Percentiles rank a stretch among this genome's conserved stretches.
Evolutionary conservation across 495 filamentous ascomycete species (phyloP).

Genomic region (Penicillium mononematosum): DNA sequence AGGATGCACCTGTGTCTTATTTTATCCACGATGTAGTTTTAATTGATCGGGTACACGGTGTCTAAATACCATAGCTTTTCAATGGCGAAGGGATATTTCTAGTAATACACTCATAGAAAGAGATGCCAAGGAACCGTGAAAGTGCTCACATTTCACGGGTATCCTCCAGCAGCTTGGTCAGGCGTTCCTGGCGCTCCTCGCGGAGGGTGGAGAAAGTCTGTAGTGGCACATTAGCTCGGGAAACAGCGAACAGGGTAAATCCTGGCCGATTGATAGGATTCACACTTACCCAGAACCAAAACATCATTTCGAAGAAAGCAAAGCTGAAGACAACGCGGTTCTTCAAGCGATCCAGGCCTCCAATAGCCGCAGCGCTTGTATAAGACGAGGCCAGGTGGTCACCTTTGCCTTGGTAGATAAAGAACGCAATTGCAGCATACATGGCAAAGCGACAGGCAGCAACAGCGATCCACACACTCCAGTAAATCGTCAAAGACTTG

Average conservation of each 20-base stretch:
- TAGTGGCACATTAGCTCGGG: conserved; percentile 52
- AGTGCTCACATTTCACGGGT: conserved; percentile 24
- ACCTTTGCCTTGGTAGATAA: conserved; percentile 62
- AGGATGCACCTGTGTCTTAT: conserved; percentile 3
- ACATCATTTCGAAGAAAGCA: conserved; percentile 77
- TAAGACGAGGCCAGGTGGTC: conserved; percentile 33
- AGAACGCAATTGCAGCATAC: conserved; percentile 64
- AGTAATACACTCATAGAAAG: conserved; percentile 17
- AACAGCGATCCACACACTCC: conserved; percentile 76
- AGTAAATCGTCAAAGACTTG: conserved; percentile 44
- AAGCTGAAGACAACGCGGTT: conserved; percentile 81
- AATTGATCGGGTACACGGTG: conserved; percentile 1
- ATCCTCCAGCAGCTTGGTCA: conserved; percentile 37
- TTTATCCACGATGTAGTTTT: not conserved
- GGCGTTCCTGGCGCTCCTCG: conserved; percentile 44
- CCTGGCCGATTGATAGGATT: not conserved
- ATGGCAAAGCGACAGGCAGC: conserved; percentile 64
- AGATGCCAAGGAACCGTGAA: not conserved
- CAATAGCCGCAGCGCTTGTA: conserved; percentile 25
- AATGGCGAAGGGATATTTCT: not conserved
- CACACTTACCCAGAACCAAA: conserved; percentile 80
- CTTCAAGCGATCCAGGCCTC: conserved; percentile 60
- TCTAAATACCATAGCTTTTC: not conserved
- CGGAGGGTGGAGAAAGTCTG: conserved; percentile 45
- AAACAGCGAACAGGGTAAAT: not conserved